A percentile compares a stretch with the other conserved stretches of the same genome.
Conservation (phyloP, 192 early-diverging fungal genomes). For the Spizellomyces sp. region DNA sequence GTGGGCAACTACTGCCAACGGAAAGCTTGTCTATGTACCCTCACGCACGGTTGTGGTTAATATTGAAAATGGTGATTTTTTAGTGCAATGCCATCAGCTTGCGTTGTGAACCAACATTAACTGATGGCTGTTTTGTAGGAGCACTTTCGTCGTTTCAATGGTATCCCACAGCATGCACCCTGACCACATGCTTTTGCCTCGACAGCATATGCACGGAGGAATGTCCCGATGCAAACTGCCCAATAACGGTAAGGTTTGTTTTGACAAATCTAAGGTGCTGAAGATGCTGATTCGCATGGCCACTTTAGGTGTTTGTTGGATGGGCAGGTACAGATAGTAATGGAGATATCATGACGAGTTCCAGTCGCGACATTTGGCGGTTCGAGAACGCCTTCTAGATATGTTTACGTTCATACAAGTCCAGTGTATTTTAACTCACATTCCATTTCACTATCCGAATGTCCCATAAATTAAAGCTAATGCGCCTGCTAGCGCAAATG, state of each 20-base stretch:
- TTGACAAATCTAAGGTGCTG: slow-evolving; percentile 18
- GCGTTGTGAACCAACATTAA: neutral
- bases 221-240: slow-evolving; percentile 33
- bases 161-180: slow-evolving; percentile 43
- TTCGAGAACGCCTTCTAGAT: slow-evolving; percentile 45
- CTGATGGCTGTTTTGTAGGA: neutral
- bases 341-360: slow-evolving; percentile 12
- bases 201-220: slow-evolving; percentile 45
- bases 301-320: slow-evolving; percentile 22
- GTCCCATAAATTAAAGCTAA: no score
- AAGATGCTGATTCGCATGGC: neutral
- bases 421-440: no score
- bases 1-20: slow-evolving; percentile 24
- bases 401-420: no score
- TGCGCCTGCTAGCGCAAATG: neutral
- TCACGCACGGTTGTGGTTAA: slow-evolving; percentile 40
- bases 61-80: slow-evolving; percentile 37
- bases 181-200: slow-evolving; percentile 45
- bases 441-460: no score
- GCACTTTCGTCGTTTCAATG: slow-evolving; percentile 27
- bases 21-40: slow-evolving; percentile 34
- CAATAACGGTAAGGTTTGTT: slow-evolving; percentile 26
- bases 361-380: slow-evolving; percentile 41
- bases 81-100: neutral
- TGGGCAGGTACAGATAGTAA: slow-evolving; percentile 18